Percentiles rank a stretch among this genome's conserved stretches.
phyloP scores from a whole-genome alignment of 768 basidiomycete species.

The Calocera cornea region DNA sequence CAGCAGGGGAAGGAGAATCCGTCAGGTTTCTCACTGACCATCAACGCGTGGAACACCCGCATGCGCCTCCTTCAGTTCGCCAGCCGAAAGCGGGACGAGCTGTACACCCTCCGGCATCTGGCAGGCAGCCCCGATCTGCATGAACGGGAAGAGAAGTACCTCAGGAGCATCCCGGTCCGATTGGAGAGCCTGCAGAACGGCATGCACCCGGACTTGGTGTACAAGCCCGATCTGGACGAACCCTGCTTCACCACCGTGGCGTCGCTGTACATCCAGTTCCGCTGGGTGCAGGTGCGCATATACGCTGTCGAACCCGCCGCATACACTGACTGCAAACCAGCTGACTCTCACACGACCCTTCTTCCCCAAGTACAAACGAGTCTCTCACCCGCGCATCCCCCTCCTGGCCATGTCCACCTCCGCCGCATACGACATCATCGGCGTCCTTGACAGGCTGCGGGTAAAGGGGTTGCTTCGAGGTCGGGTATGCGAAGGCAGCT shows the following conservation, averaged over 20 bases:
- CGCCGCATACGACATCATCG: background rate
- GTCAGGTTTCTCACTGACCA: background rate
- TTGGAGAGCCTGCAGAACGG: background rate
- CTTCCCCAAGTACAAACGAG: background rate
- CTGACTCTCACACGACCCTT: background rate
- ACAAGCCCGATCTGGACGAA: background rate
- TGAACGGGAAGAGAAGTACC: background rate
- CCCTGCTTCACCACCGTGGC: background rate
- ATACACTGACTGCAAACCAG: background rate
- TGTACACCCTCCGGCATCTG: background rate
- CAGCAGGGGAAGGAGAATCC: background rate
- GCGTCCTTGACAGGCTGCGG: background rate
- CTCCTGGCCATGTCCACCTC: background rate
- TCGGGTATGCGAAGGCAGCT: background rate
- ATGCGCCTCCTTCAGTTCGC: background rate
- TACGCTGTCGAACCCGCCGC: background rate
- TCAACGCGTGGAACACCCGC: background rate
- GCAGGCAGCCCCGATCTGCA: background rate
- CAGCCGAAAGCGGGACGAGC: background rate
- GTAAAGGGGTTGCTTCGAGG: background rate
- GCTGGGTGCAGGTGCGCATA: background rate
- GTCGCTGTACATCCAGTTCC: background rate
- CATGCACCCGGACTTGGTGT: background rate
- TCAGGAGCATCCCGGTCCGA: background rate
- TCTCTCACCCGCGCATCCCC: background rate